Evolutionary conservation across 345 rosid genomes (phyloP), one percentile per base, ranked within the genome.

Genomic region (Citropsis articulata): DNA sequence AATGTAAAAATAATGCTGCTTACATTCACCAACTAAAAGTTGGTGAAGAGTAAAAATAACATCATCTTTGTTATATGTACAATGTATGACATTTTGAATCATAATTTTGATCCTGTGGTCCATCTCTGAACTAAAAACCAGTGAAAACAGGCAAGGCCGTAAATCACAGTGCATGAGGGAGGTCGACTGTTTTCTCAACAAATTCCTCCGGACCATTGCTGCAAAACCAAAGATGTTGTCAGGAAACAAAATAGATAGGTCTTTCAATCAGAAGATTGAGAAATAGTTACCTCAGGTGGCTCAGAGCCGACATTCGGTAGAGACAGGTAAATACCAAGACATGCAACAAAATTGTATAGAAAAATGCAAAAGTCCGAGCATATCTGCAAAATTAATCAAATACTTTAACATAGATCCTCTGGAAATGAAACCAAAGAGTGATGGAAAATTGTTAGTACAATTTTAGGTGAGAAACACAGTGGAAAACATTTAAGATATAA

Each of bases 251-350:
- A 50, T 7, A 28, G 21, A 3, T 33, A 64, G 24, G 66, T 31
- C 1, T 16, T 18, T 9, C 2, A 30, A 35, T 42, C 13, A 36
- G 72, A 70, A 42, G 40, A 21, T 8, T 12, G 76, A n/a, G 10
- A 64, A 65, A 79, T 60, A 9, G 22, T 83, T 81, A 93, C 98
- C 98, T 88, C 64, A 92, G 90, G 69, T 95, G 87, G 86, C 99
- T 95, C 83, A 88, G 86, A 76, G 98, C 96, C 19, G 98, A 94
- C 99, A 94, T 93, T 64, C 97, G 88, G 88, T 96, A 96, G 66
- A 92, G 97, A 86, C 99, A 92, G 66, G 97, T 88, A 80, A 96
- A 96, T 25, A 96, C 97, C 64, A 96, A 90, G 27, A 92, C 79
- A 79, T 95, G 99, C 82, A 93, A 81, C 67, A 94, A 96, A 55